Percentiles rank a stretch among this genome's conserved stretches.
These are phyloP conservation scores for Pichia sp. DNA, from an alignment of 1,139 yeast genomes.

Conservation along the genomic window DNA sequence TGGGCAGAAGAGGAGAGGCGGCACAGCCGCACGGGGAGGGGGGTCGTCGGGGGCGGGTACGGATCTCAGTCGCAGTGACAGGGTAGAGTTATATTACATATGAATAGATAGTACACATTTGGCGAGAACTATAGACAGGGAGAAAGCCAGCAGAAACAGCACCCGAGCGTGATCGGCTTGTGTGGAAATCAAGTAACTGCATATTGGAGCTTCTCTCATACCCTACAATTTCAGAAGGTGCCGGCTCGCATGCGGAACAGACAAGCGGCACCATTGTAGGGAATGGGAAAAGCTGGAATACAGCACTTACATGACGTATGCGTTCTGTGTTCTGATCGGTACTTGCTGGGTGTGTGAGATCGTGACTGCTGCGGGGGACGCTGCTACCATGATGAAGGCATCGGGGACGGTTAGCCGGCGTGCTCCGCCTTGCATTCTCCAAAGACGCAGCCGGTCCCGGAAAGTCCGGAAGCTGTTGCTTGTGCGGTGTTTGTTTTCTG, in stretches of 20 bases:
- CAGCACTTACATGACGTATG: conserved; percentile 1
- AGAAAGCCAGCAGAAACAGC: neutral
- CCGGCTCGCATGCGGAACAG: neutral
- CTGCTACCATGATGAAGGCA: neutral
- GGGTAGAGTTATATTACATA: too few relatives aligned
- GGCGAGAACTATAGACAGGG: neutral
- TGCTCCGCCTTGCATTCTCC: neutral
- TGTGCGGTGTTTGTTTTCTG: neutral
- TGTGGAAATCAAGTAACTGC: neutral
- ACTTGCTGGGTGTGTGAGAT: neutral
- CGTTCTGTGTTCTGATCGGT: neutral
- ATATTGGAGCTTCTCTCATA: conserved; percentile 19
- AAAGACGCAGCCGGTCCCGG: neutral
- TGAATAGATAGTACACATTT: too few relatives aligned
- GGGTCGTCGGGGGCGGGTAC: too few relatives aligned
- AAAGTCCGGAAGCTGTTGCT: neutral
- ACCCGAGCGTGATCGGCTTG: neutral
- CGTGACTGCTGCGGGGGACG: neutral
- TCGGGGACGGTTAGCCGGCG: neutral
- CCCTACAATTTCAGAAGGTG: conserved; percentile 15
- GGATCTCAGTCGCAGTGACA: too few relatives aligned
- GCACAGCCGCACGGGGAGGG: too few relatives aligned
- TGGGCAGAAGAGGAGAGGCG: too few relatives aligned
- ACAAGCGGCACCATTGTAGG: conserved; percentile 10
- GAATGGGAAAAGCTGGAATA: conserved; percentile 13